Percentiles rank a stretch among this genome's conserved stretches.
These are phyloP conservation scores for Lasiodiplodia sp. DNA, from an alignment of 2,329 filamentous ascomycete genomes.

Conservation along the genomic window DNA sequence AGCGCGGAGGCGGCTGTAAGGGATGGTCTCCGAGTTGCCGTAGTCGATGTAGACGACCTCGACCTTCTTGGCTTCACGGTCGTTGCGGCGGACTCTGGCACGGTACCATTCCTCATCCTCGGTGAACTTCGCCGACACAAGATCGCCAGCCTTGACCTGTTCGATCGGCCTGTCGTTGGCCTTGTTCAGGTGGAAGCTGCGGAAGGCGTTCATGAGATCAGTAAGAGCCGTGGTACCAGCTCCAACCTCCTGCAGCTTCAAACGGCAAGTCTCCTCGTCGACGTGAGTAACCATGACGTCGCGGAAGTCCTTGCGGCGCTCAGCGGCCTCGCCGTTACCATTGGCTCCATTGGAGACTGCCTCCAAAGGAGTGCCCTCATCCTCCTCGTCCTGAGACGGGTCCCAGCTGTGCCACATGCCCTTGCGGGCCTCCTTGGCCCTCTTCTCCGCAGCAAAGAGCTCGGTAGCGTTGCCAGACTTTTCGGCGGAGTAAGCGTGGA, in stretches of 20 bases:
- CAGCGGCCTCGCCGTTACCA: slow-evolving; percentile 61
- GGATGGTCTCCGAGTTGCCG: slow-evolving; percentile 88
- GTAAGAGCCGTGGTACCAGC: slow-evolving; percentile 84
- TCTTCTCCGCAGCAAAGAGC: slow-evolving; percentile 84
- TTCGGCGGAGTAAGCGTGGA: slow-evolving; percentile 95
- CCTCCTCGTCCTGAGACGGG: slow-evolving; percentile 80
- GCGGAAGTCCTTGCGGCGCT: slow-evolving; percentile 86
- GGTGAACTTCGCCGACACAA: slow-evolving; percentile 89
- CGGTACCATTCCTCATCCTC: slow-evolving; percentile 95
- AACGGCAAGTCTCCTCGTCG: slow-evolving; percentile 75
- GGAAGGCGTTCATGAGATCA: slow-evolving; percentile 88
- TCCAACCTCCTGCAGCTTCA: slow-evolving; percentile 93
- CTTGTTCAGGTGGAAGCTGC: slow-evolving; percentile 85
- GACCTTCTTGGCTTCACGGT: slow-evolving; percentile 82
- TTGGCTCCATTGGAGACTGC: slow-evolving; percentile 55
- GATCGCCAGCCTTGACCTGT: slow-evolving; percentile 88
- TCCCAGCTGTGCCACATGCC: slow-evolving; percentile 95
- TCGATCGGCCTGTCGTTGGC: slow-evolving; percentile 77
- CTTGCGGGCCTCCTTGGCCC: slow-evolving; percentile 87
- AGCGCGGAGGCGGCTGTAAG: slow-evolving; percentile 85
- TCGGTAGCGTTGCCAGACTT: slow-evolving; percentile 90
- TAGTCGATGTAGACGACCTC: slow-evolving; percentile 97
- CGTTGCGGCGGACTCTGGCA: slow-evolving; percentile 87
- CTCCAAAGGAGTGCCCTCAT: slow-evolving; percentile 56
- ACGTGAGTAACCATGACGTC: slow-evolving; percentile 93